Conservation (phyloP, 352 stramenopile species). For the Globisporangium spinosum region DNA sequence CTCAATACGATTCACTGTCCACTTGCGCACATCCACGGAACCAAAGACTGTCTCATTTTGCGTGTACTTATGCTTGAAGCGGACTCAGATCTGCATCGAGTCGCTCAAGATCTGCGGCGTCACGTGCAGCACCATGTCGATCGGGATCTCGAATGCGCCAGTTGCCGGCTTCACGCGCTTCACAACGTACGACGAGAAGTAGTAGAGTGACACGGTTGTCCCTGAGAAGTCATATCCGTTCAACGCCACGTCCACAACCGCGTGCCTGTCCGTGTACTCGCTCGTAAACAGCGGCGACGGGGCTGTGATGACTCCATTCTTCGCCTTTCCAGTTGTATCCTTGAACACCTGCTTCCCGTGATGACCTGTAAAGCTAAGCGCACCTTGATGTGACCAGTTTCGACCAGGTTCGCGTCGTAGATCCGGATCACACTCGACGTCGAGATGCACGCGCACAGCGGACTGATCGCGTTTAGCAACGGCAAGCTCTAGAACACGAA, state of each 20-base stretch:
- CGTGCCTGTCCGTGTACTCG: slow-evolving; percentile 44
- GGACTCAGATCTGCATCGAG: slow-evolving; percentile 36
- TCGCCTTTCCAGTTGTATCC: slow-evolving; percentile 31
- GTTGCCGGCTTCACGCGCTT: slow-evolving; percentile 41
- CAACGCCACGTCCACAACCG: slow-evolving; percentile 53
- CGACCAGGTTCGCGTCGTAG: slow-evolving; percentile 63
- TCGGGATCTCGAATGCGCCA: slow-evolving; percentile 58
- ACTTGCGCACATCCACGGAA: slow-evolving; percentile 33
- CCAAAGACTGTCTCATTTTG: slow-evolving; percentile 27
- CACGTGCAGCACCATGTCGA: slow-evolving; percentile 35
- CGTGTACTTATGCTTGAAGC: slow-evolving; percentile 26
- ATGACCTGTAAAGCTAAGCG: slow-evolving; percentile 35
- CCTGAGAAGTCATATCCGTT: slow-evolving; percentile 70
- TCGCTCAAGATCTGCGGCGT: slow-evolving; percentile 47
- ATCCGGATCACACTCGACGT: slow-evolving; percentile 51
- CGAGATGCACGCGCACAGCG: slow-evolving; percentile 49
- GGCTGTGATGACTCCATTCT: slow-evolving; percentile 47
- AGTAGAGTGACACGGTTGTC: slow-evolving; percentile 41
- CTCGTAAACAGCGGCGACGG: slow-evolving; percentile 42
- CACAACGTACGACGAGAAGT: slow-evolving; percentile 50
- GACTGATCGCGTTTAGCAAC: slow-evolving; percentile 46
- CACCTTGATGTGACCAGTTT: slow-evolving; percentile 73
- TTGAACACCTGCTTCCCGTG: slow-evolving; percentile 33
- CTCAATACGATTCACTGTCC: slow-evolving; percentile 35
- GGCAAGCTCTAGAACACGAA: slow-evolving; percentile 79